Percentiles rank a stretch among this genome's conserved stretches.
Evolutionary conservation across 202 grass and related monocot genomes (phyloP).

Genomic region (Dendrocalamus latiflorus): DNA sequence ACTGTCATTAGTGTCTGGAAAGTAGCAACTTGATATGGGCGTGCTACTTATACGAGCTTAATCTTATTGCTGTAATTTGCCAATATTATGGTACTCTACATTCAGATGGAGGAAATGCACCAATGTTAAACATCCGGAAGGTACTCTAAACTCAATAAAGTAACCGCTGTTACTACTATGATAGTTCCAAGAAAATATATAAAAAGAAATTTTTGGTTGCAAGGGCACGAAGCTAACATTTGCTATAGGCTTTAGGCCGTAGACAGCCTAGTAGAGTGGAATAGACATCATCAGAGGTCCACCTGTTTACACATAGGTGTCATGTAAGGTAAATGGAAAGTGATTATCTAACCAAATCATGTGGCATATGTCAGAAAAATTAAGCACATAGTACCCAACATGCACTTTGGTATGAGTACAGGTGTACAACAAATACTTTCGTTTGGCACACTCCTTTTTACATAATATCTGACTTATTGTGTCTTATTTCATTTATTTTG

Average conservation of each 20-base stretch:
- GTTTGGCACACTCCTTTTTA: not conserved
- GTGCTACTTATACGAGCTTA: not conserved
- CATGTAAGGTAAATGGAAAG: slow-evolving; percentile 22
- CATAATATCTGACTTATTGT: not conserved
- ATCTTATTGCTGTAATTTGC: not conserved
- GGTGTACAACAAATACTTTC: not conserved
- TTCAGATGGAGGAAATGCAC: slow-evolving; percentile 1
- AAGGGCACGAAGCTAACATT: slow-evolving; percentile 18
- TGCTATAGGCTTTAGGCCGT: not conserved
- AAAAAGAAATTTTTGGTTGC: not conserved
- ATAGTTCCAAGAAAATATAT: not conserved
- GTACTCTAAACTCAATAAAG: not conserved
- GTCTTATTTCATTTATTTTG: slow-evolving; percentile 15
- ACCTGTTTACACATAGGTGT: slow-evolving; percentile 9
- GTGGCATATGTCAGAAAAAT: not conserved
- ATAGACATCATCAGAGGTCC: slow-evolving; percentile 6
- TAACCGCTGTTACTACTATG: not conserved
- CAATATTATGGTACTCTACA: slow-evolving; percentile 4
- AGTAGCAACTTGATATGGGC: slow-evolving; percentile 18
- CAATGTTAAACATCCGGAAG: not conserved
- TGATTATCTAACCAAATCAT: slow-evolving; percentile 21
- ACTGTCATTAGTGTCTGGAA: slow-evolving; percentile 23
- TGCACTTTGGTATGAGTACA: not conserved
- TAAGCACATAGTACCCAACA: not conserved
- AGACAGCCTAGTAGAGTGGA: slow-evolving; percentile 18